Conservation (phyloP, 2,329 filamentous ascomycete genomes). For the Alternaria sp. region DNA sequence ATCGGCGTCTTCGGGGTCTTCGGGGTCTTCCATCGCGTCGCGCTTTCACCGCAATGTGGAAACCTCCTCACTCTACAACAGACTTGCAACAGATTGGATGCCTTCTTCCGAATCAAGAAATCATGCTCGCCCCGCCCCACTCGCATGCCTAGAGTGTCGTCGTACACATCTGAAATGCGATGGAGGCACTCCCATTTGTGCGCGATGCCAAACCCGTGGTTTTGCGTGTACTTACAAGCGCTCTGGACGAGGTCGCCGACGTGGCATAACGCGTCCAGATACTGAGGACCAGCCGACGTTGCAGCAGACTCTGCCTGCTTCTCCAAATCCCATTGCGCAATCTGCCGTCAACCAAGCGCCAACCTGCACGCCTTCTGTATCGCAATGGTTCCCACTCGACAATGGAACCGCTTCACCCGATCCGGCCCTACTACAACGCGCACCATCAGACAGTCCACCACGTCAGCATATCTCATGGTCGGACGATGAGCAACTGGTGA, state of each 20-base stretch:
- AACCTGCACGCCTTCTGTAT: conserved; percentile 17
- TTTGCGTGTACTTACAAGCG: conserved; percentile 56
- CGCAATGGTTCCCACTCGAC: conserved; percentile 31
- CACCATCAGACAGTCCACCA: not conserved
- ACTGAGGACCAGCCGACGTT: not conserved
- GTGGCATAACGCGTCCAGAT: conserved; percentile 29
- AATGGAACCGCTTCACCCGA: not conserved
- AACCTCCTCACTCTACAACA: conserved; percentile 3
- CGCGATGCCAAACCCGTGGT: conserved; percentile 52
- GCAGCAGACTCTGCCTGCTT: not conserved
- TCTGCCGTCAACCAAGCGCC: conserved; percentile 19
- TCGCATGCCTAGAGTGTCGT: conserved; percentile 59
- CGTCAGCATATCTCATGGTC: not conserved
- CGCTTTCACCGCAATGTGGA: conserved; percentile 1
- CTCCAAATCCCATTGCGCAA: not conserved
- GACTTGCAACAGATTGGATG: conserved; percentile 1
- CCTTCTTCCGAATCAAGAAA: conserved; percentile 1
- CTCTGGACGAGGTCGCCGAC: conserved; percentile 55
- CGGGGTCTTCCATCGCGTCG: conserved; percentile 6
- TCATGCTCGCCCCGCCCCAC: conserved; percentile 24
- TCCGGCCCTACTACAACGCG: not conserved
- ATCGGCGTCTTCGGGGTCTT: conserved; percentile 3
- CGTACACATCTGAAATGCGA: conserved; percentile 60
- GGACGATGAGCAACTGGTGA: conserved; percentile 47
- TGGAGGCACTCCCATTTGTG: conserved; percentile 53